Percentiles rank a stretch among this genome's conserved stretches.
phyloP scores from a whole-genome alignment of 306 rosid genomes.

The Ceratonia siliqua region DNA sequence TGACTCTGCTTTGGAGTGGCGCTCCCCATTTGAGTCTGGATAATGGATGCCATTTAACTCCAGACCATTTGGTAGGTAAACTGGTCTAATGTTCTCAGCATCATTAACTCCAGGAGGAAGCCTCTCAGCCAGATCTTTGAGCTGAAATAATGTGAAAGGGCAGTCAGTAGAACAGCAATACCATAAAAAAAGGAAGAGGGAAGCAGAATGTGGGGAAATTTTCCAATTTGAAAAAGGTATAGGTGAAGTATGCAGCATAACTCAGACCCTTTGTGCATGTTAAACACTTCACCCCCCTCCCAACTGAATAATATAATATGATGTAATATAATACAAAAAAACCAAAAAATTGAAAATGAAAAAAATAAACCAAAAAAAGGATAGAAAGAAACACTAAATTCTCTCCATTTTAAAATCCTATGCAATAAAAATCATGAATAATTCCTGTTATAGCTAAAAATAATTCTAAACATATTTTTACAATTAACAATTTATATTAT shows the following conservation, averaged over 20 bases:
- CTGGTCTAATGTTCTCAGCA: conserved; percentile 64
- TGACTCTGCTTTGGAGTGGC: conserved; percentile 73
- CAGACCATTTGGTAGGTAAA: conserved; percentile 63
- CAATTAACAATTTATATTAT: background rate
- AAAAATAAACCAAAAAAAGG: background rate
- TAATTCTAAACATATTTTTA: background rate
- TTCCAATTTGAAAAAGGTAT: background rate
- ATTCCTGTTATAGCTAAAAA: background rate
- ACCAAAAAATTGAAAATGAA: background rate
- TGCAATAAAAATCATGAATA: background rate
- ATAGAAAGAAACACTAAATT: background rate
- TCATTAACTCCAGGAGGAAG: conserved; percentile 83
- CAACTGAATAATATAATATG: background rate
- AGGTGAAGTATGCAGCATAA: background rate
- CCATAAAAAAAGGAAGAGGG: background rate
- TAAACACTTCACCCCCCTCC: conserved; percentile 6
- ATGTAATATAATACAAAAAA: conserved; percentile 7
- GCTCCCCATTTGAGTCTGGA: conserved; percentile 62
- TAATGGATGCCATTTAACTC: conserved; percentile 67
- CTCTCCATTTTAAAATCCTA: background rate
- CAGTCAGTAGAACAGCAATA: conserved; percentile 28
- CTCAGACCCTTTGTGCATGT: background rate
- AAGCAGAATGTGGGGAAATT: background rate
- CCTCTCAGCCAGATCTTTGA: conserved; percentile 93
- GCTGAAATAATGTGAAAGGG: conserved; percentile 52